These are phyloP conservation scores for Penicillium silybi DNA, from an alignment of 495 filamentous ascomycete species.

Conservation along the genomic window DNA sequence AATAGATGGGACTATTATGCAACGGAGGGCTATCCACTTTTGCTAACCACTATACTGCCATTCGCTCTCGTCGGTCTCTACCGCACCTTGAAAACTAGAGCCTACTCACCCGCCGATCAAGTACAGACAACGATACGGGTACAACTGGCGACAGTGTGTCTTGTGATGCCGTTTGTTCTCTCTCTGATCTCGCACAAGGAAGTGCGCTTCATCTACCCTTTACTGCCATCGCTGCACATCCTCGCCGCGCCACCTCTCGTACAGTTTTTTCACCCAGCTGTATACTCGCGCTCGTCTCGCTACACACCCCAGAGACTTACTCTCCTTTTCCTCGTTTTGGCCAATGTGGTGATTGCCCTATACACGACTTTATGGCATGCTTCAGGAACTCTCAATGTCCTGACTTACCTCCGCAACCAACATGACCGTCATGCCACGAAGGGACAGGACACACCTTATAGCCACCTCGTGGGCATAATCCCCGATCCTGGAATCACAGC, in stretches of 20 bases:
- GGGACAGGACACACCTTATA: conserved; percentile 1
- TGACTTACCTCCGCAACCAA: conserved; percentile 68
- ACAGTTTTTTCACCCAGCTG: conserved; percentile 56
- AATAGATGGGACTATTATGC: conserved; percentile 93
- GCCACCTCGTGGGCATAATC: background rate
- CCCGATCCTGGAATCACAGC: conserved; percentile 51
- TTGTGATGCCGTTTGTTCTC: conserved; percentile 59
- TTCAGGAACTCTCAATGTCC: conserved; percentile 66
- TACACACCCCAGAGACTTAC: conserved; percentile 47
- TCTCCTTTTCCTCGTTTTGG: conserved; percentile 54
- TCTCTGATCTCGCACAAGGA: conserved; percentile 93
- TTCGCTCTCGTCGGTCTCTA: conserved; percentile 67
- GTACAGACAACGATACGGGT: conserved; percentile 37
- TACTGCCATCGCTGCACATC: conserved; percentile 81
- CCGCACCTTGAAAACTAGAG: conserved; percentile 36
- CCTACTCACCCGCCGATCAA: conserved; percentile 22
- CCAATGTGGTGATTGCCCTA: conserved; percentile 66
- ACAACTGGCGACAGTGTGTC: conserved; percentile 57
- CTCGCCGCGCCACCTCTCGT: conserved; percentile 65
- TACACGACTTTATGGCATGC: conserved; percentile 79
- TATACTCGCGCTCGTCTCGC: conserved; percentile 26
- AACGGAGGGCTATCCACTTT: conserved; percentile 81
- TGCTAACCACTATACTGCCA: conserved; percentile 79
- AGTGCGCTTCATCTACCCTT: conserved; percentile 93
- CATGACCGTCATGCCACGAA: conserved; percentile 51